Evolutionary conservation across 2,329 filamentous ascomycete genomes (phyloP), one percentile per base, ranked within the genome.

Genomic region (Cercospora sojina): DNA sequence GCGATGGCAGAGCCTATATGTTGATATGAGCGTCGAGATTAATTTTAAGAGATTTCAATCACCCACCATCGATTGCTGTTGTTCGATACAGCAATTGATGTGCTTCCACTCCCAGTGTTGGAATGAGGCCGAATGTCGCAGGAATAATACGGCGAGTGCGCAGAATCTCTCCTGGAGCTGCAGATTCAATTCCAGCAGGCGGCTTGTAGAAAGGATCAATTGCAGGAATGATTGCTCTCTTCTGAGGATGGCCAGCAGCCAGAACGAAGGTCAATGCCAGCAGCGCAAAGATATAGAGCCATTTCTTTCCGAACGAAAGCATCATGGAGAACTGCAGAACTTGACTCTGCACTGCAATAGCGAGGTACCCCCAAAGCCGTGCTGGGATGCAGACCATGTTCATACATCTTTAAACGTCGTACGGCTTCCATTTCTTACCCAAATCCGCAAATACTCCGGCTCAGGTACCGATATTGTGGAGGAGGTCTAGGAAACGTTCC

Each of bases 181-280:
- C 9, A 10, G 57, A 43, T 41, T 69, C 69, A 64, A 73, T 73
- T 23, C 72, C 72, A 51, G 67, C 62, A 23, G 74, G 74, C 2
- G 74, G 71, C 12, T 61, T 9, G 29, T 76, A 76, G 68, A 76
- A 76, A 1, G 73, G 74, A 51, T 76, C 74, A 13, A 66, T 51
- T 5, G 62, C 58, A 12, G 72, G 73, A 6, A 58, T 62, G 4
- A 62, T 25, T 47, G 60, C 64, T 61, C 64, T 59, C 31, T 65
- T 65, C n/a, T 47, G 18, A 9, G 41, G 55, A 25, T 16, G 55
- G 13, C 38, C 51, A n/a, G n/a, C 31, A 10, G 56, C 16, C 10
- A 64, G 5, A 27, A 2, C 56, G 62, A 59, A 23, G 4, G 41
- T 60, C 27, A 51, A 27, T n/a, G 62, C 41, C 18, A 59, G 18